phyloP scores from a whole-genome alignment of 352 stramenopile genomes.

The Phytophthora sp. region DNA sequence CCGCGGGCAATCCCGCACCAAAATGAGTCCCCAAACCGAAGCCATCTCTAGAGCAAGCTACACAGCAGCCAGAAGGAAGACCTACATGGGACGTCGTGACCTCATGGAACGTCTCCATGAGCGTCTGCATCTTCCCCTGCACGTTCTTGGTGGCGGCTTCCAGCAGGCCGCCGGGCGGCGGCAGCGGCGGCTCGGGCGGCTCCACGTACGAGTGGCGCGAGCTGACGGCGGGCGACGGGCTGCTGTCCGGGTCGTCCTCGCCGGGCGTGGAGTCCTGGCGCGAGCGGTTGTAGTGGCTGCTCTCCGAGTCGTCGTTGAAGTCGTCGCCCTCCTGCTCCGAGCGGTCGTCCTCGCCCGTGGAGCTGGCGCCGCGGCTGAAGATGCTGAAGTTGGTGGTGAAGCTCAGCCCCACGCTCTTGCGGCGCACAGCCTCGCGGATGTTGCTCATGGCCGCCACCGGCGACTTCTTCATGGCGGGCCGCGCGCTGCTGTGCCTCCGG shows the following conservation, averaged over 20 bases:
- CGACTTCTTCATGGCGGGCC: constrained; percentile 51
- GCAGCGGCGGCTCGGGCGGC: constrained; percentile 57
- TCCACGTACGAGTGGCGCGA: constrained; percentile 58
- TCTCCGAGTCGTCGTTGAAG: constrained; percentile 46
- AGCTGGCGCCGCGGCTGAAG: constrained; percentile 48
- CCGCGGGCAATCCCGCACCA: constrained; percentile 1
- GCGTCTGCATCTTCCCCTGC: constrained; percentile 71
- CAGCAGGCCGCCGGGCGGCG: constrained; percentile 57
- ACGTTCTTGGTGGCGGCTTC: constrained; percentile 76
- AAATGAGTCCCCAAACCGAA: constrained; percentile 12
- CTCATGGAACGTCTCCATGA: constrained; percentile 68
- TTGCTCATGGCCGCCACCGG: constrained; percentile 51
- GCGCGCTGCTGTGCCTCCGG: constrained; percentile 6
- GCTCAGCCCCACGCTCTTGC: constrained; percentile 69
- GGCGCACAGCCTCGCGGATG: constrained; percentile 65
- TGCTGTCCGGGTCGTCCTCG: constrained; percentile 42
- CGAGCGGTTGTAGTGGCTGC: constrained; percentile 46
- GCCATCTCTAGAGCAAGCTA: background rate
- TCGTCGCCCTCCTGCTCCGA: constrained; percentile 43
- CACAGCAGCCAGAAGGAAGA: background rate
- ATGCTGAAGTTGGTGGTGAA: constrained; percentile 70
- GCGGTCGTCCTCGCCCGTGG: constrained; percentile 47
- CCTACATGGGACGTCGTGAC: constrained; percentile 58
- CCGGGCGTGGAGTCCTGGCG: constrained; percentile 43
- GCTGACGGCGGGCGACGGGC: constrained; percentile 41